Percentiles rank a stretch among this genome's conserved stretches.
Conservation (phyloP, 352 stramenopile genomes). For the Saprolegnia parasitica region DNA sequence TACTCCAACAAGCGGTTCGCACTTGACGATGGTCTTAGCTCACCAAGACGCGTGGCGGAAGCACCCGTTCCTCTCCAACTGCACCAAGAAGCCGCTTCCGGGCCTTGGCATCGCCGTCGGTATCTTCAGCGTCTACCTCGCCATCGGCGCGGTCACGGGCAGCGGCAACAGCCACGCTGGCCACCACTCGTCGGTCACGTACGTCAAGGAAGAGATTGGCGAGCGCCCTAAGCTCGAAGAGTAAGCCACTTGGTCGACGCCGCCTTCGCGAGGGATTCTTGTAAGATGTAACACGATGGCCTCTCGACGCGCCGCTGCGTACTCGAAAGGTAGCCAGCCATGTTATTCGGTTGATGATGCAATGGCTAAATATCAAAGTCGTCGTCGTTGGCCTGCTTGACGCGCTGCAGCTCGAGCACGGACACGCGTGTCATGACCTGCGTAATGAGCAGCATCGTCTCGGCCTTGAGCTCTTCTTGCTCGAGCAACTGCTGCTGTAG, state of each 20-base stretch:
- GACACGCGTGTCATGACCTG: conserved; percentile 82
- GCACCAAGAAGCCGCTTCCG: conserved; percentile 82
- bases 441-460: conserved; percentile 80
- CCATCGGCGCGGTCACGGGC: conserved; percentile 51
- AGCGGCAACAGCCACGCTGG: conserved; percentile 40
- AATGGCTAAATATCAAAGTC: conserved; percentile 21
- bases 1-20: conserved; percentile 1
- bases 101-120: conserved; percentile 64
- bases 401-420: conserved; percentile 58
- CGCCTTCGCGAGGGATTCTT: background rate
- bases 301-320: too few species aligned
- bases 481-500: conserved; percentile 78
- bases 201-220: conserved; percentile 53
- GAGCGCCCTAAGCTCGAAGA: conserved; percentile 47
- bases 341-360: conserved; percentile 1
- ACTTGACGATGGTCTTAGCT: conserved; percentile 64
- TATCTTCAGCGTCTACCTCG: conserved; percentile 78
- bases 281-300: conserved; percentile 2
- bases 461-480: conserved; percentile 74
- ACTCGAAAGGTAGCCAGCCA: background rate
- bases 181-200: conserved; percentile 38
- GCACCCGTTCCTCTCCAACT: conserved; percentile 80
- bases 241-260: conserved; percentile 25
- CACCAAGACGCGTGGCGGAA: conserved; percentile 85
- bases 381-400: conserved; percentile 35